Percentiles rank a stretch among this genome's conserved stretches.
Evolutionary conservation across 768 basidiomycete genomes (phyloP).

Genomic region (Podaxis sp.): DNA sequence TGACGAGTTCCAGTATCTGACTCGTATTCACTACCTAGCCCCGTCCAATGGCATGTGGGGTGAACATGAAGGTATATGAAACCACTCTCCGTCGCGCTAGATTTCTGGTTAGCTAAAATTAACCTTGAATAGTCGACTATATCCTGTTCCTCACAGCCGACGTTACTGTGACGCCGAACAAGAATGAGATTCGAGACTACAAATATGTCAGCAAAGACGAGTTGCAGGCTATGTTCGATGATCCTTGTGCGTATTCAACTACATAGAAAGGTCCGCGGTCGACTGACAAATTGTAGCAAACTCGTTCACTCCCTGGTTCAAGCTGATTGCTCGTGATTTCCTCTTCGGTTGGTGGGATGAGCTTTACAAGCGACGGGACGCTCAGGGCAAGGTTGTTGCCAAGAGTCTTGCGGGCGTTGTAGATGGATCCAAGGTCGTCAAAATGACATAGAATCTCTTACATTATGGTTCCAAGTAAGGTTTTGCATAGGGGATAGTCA

Average conservation of each 20-base stretch:
- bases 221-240: constrained; percentile 87
- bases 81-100: background rate
- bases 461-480: background rate
- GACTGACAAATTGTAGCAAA: constrained; percentile 50
- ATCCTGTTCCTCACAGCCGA: constrained; percentile 93
- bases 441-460: constrained; percentile 30
- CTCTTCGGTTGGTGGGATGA: constrained; percentile 99
- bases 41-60: constrained; percentile 94
- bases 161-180: constrained; percentile 78
- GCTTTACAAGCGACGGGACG: constrained; percentile 60
- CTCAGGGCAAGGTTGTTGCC: constrained; percentile 59
- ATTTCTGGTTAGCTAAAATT: background rate
- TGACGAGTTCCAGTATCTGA: constrained; percentile 90
- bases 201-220: constrained; percentile 92
- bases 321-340: constrained; percentile 94
- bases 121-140: constrained; percentile 78
- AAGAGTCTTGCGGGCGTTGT: constrained; percentile 63
- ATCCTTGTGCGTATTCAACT: constrained; percentile 50
- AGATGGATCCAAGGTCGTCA: constrained; percentile 72
- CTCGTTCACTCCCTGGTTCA: constrained; percentile 99
- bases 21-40: constrained; percentile 96
- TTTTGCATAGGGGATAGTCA: background rate
- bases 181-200: constrained; percentile 88
- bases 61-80: constrained; percentile 86
- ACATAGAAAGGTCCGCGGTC: background rate